Evolutionary conservation across 2,329 filamentous ascomycete genomes (phyloP).

Genomic region (Fusarium chaquense): DNA sequence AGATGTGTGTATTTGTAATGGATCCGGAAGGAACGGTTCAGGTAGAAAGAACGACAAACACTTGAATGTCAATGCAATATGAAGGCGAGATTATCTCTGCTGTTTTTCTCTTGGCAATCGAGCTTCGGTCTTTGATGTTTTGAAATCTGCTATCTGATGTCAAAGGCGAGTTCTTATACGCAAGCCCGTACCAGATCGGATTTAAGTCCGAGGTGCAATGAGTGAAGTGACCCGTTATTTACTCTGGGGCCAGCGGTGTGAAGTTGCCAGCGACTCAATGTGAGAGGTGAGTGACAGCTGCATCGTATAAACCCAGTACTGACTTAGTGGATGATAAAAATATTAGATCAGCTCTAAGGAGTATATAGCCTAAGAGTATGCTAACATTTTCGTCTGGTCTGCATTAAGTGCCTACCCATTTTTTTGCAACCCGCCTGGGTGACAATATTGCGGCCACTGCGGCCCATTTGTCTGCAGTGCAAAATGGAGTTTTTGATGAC

Average conservation of each 20-base stretch:
- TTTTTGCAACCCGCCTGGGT: too few relatives aligned
- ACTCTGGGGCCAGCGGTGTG: slow-evolving; percentile 36
- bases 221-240: slow-evolving; percentile 22
- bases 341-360: too few relatives aligned
- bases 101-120: neutral
- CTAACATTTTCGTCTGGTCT: too few relatives aligned
- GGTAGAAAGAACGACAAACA: neutral
- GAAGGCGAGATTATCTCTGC: neutral
- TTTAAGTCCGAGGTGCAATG: slow-evolving; percentile 24
- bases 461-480: slow-evolving; percentile 23
- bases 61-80: slow-evolving; percentile 3
- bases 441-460: slow-evolving; percentile 31
- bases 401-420: too few relatives aligned
- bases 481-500: slow-evolving; percentile 26
- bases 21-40: neutral
- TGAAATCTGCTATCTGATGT: slow-evolving; percentile 15
- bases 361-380: too few relatives aligned
- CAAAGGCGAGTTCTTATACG: slow-evolving; percentile 19
- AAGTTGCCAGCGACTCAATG: slow-evolving; percentile 18
- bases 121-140: neutral
- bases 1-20: slow-evolving; percentile 34
- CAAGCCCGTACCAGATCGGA: slow-evolving; percentile 15
- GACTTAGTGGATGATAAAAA: too few relatives aligned
- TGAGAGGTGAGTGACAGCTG: neutral
- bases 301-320: too few relatives aligned